Evolutionary conservation across 257 asterid genomes (phyloP).

Genomic region (Capsicum baccatum): DNA sequence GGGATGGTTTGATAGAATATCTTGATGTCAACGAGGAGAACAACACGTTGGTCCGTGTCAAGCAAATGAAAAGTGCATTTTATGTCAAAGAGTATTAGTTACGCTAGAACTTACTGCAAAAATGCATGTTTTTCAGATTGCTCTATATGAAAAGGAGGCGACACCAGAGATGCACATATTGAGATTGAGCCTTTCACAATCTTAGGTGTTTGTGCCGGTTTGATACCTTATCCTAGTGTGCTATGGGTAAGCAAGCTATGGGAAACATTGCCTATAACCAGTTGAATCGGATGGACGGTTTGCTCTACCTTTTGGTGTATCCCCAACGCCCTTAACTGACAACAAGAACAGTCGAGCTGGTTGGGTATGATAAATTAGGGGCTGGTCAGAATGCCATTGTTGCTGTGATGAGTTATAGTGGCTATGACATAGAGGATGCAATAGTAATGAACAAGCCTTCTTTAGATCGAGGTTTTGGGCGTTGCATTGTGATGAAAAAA

Average conservation of each 20-base stretch:
- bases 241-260: constrained; percentile 99
- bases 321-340: constrained; percentile 96
- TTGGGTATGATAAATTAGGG: constrained; percentile 84
- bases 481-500: constrained; percentile 90
- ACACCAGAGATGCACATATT: constrained; percentile 78
- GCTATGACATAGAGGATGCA: constrained; percentile 98
- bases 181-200: constrained; percentile 98
- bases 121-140: constrained; percentile 60
- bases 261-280: constrained; percentile 94
- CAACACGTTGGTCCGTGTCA: constrained; percentile 78
- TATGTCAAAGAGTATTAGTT: constrained; percentile 20
- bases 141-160: constrained; percentile 84
- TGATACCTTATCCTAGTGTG: constrained; percentile 99
- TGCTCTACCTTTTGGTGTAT: constrained; percentile 88
- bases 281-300: constrained; percentile 88
- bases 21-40: constrained; percentile 99
- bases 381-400: constrained; percentile 99
- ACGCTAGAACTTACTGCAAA: constrained; percentile 31
- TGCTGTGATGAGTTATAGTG: constrained; percentile 99
- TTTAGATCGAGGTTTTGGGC: constrained; percentile 99
- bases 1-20: constrained; percentile 91
- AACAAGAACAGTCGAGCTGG: constrained; percentile 94
- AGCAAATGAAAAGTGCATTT: neutral
- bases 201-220: constrained; percentile 87
- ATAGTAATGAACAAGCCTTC: constrained; percentile 98